Conservation (phyloP, 2,329 filamentous ascomycete genomes). For the Westerdykella aurantiaca region DNA sequence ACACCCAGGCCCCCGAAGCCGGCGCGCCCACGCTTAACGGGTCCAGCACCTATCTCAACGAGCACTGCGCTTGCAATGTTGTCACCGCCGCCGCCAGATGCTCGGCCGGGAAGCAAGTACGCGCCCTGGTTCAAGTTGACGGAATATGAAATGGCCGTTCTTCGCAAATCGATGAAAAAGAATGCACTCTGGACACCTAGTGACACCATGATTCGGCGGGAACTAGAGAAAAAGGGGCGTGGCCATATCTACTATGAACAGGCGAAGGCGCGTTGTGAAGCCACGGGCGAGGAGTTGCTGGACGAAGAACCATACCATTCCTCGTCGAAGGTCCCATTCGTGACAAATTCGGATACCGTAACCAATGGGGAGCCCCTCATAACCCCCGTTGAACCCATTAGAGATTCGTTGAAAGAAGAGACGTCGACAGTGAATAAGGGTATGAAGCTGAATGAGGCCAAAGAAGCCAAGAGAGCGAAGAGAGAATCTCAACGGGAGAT, state of each 20-base stretch:
- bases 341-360: not conserved
- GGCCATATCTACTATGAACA: conserved; percentile 43
- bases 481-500: conserved; percentile 53
- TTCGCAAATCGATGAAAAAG: conserved; percentile 87
- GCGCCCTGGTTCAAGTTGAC: conserved; percentile 60
- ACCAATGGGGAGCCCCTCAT: not conserved
- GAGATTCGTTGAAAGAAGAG: conserved; percentile 47
- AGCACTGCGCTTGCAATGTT: conserved; percentile 56
- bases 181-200: conserved; percentile 81
- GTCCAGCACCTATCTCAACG: conserved; percentile 54
- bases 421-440: conserved; percentile 63
- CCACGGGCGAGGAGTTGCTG: conserved; percentile 60
- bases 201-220: conserved; percentile 77
- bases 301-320: conserved; percentile 45
- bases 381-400: conserved; percentile 5
- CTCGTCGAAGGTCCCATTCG: conserved; percentile 9
- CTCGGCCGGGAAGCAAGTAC: conserved; percentile 54
- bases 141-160: conserved; percentile 62
- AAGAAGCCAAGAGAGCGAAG: conserved; percentile 72
- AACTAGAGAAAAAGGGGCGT: conserved; percentile 65
- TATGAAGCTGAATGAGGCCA: conserved; percentile 73
- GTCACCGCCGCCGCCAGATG: conserved; percentile 55
- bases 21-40: conserved; percentile 37
- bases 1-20: conserved; percentile 39
- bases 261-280: conserved; percentile 54